Conservation (phyloP, 2,329 filamentous ascomycete species). For the Sarocladiaceae sp. region DNA sequence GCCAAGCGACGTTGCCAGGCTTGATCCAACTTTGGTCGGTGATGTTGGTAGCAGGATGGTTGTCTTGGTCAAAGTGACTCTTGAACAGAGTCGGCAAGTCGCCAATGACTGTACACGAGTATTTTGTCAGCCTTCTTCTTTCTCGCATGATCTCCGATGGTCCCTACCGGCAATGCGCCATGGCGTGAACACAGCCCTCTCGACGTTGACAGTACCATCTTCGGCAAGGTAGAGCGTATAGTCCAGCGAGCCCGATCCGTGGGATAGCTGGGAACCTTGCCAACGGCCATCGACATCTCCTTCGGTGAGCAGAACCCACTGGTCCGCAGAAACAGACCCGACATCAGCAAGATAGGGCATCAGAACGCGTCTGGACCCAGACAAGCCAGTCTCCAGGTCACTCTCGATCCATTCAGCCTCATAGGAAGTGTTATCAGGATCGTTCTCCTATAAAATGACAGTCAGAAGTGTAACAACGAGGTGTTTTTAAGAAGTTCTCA, state of each 20-base stretch:
- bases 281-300: constrained; percentile 4
- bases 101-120: neutral
- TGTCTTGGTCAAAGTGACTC: constrained; percentile 4
- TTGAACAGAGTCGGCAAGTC: neutral
- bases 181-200: neutral
- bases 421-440: neutral
- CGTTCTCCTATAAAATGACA: neutral
- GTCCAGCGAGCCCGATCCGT: neutral
- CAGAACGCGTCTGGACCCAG: neutral
- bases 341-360: constrained; percentile 3
- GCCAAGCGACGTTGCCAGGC: constrained; percentile 4
- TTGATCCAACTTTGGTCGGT: neutral
- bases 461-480: neutral
- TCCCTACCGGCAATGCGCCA: constrained; percentile 3
- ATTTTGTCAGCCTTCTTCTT: no score
- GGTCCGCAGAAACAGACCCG: neutral
- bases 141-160: no score
- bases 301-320: constrained; percentile 3
- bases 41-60: neutral
- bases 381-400: neutral
- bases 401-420: constrained; percentile 4
- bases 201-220: neutral
- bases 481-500: neutral
- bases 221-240: constrained; percentile 1
- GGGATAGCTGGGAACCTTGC: neutral